Base-by-base conservation (phyloP, 768 basidiomycete species). In the Tricholomella constricta region DNA sequence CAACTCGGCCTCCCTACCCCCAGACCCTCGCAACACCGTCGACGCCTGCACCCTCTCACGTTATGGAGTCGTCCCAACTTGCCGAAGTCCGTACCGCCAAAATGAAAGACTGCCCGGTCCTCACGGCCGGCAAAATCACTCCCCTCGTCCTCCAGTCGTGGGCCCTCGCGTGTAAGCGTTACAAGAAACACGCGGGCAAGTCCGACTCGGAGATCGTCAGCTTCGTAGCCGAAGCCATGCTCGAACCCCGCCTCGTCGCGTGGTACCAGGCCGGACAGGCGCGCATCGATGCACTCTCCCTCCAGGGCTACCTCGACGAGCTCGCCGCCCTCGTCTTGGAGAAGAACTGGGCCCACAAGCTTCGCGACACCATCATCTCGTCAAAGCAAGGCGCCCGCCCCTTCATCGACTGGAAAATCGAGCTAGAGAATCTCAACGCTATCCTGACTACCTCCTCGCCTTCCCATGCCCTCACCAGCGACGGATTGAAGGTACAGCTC, bases 331-430 rank as follows among this genome's bases (percentile, higher is more conserved):
- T 40, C 17, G 45, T 40, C 17, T 41, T 55, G 6, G 17, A 42
- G 25, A 32, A 42, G 34, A 48, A 49, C 25, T 54, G 52, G 52
- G 45, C 38, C 2, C 29, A 54, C 22, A 41, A 40, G 1, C 31
- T 54, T 22, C 14, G 26, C 11, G 41, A 49, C 41, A 37, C 41
- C 1, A 58, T 60, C 23, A 44, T 60, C 20, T 43, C 45, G 1
- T 42, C 48, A 20, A 32, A 46, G 20, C 57, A 61, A 32, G 54
- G 47, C 29, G 20, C 45, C 37, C 14, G 23, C 6, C n/a, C 36
- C 1, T 63, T 63, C 48, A 45, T 56, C n/a, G 48, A 58, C 38
- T 63, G 54, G 57, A 48, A 54, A 37, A 60, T 63, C 36, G 40
- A 60, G 40, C 23, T 64, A 1, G 58, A 64, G 35, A 62, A 59